Conservation (phyloP, 768 basidiomycete species). For the Paxillus rubicundulus region DNA sequence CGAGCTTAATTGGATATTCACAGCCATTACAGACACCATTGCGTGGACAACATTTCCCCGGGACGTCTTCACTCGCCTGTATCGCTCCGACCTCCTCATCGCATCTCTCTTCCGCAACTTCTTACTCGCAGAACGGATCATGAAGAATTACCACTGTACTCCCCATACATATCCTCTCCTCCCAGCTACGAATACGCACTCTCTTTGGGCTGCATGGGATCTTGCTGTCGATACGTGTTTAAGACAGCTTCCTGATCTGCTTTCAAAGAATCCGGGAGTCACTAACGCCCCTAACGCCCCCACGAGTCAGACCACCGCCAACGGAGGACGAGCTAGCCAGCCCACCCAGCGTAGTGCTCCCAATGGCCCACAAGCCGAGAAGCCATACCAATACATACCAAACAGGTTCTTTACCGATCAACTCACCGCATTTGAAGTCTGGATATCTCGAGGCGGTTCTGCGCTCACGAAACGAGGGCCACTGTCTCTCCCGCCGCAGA, state of each 20-base stretch:
- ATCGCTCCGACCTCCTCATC: constrained; percentile 92
- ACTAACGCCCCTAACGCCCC: constrained; percentile 20
- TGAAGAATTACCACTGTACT: constrained; percentile 97
- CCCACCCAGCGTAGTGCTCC: constrained; percentile 23
- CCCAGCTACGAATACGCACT: constrained; percentile 95
- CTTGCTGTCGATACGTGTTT: constrained; percentile 93
- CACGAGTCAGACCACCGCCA: constrained; percentile 9
- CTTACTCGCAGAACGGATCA: constrained; percentile 93
- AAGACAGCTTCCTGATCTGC: constrained; percentile 85
- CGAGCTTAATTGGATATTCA: constrained; percentile 99
- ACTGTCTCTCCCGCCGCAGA: constrained; percentile 60
- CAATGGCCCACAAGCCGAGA: constrained; percentile 31
- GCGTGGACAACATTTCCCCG: constrained; percentile 97
- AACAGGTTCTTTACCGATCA: constrained; percentile 96
- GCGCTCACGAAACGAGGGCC: constrained; percentile 77
- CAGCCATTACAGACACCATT: constrained; percentile 97
- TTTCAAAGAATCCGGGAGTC: constrained; percentile 40
- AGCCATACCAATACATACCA: constrained; percentile 72
- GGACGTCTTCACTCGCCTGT: constrained; percentile 90
- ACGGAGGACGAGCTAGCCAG: constrained; percentile 16
- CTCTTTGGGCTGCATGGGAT: constrained; percentile 97
- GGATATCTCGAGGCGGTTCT: constrained; percentile 93
- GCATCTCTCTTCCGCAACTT: constrained; percentile 97
- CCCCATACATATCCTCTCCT: constrained; percentile 91
- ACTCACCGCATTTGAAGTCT: constrained; percentile 95